phyloP scores from a whole-genome alignment of 768 basidiomycete species.

The Lanmaoa rubissima region DNA sequence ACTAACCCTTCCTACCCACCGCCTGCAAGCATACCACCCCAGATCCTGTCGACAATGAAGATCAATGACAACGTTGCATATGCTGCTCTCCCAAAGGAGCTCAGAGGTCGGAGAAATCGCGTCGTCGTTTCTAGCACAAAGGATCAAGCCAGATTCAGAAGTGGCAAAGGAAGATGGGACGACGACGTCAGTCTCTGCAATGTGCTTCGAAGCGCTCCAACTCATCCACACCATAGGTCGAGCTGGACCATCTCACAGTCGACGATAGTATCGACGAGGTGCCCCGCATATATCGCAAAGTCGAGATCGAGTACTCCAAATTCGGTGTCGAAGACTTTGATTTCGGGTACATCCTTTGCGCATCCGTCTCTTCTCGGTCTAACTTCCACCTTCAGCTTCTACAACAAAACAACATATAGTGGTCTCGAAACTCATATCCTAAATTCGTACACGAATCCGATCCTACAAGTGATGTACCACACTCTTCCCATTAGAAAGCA shows the following conservation, averaged over 20 bases:
- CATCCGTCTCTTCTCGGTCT: not conserved
- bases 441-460: conserved; percentile 93
- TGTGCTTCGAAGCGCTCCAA: not conserved
- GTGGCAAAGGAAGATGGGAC: conserved; percentile 58
- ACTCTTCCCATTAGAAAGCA: conserved; percentile 69
- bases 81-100: conserved; percentile 81
- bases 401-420: conserved; percentile 87
- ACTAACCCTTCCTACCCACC: conserved; percentile 55
- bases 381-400: conserved; percentile 57
- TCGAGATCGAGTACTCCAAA: conserved; percentile 97
- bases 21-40: conserved; percentile 74
- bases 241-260: conserved; percentile 50
- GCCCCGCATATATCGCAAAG: conserved; percentile 81
- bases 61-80: conserved; percentile 89
- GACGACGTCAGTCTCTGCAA: conserved; percentile 37
- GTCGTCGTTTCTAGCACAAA: conserved; percentile 46
- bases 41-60: conserved; percentile 76
- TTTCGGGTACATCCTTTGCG: conserved; percentile 64
- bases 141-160: conserved; percentile 78
- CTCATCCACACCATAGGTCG: conserved; percentile 37
- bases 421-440: conserved; percentile 96
- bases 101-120: conserved; percentile 82
- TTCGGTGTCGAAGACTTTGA: conserved; percentile 99
- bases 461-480: conserved; percentile 91
- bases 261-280: conserved; percentile 59